Conservation (phyloP, 805 yeast genomes). For the Blastobotrys americana region DNA sequence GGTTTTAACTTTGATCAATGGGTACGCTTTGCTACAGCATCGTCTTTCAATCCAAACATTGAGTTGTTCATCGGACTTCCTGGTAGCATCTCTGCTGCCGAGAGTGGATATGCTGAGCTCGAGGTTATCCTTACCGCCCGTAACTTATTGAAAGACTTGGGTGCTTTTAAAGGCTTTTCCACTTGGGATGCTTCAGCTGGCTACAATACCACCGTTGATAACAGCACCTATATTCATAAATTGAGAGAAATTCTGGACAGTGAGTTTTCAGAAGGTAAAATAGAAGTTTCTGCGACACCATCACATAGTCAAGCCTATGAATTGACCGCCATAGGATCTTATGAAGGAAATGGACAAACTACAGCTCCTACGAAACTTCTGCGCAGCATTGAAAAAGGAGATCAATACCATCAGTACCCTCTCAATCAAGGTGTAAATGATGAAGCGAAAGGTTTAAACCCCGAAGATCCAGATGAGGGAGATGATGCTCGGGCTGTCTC, state of each 20-base stretch:
- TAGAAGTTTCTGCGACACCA: background rate
- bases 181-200: conserved; percentile 74
- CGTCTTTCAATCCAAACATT: conserved; percentile 44
- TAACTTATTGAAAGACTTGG: conserved; percentile 14
- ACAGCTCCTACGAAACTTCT: too few species aligned
- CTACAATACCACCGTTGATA: conserved; percentile 37
- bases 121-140: conserved; percentile 34
- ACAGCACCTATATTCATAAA: conserved; percentile 36
- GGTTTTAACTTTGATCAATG: conserved; percentile 43
- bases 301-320: background rate
- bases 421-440: too few species aligned
- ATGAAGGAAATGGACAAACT: background rate
- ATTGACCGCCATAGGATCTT: background rate
- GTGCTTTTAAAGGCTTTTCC: conserved; percentile 54
- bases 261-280: background rate
- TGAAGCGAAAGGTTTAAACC: too few species aligned
- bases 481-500: background rate
- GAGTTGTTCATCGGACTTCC: conserved; percentile 60
- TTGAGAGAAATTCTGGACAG: conserved; percentile 37
- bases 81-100: conserved; percentile 46
- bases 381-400: too few species aligned
- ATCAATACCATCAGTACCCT: too few species aligned
- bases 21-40: conserved; percentile 40
- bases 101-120: conserved; percentile 41
- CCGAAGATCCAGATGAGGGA: too few species aligned